These are phyloP conservation scores for Irpex lacteus DNA, from an alignment of 1,284 basidiomycete species.

Conservation along the genomic window DNA sequence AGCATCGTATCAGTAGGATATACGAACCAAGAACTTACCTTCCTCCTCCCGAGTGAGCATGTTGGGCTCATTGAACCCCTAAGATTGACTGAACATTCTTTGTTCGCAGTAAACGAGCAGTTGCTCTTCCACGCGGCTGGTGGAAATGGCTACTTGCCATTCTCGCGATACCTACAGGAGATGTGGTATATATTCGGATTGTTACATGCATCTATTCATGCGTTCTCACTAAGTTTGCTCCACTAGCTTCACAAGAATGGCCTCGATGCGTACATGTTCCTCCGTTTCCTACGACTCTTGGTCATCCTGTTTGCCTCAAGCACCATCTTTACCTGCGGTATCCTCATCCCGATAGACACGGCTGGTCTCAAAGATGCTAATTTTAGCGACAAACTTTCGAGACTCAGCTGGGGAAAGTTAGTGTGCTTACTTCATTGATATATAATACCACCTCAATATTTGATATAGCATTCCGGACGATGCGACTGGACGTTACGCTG, in stretches of 20 bases:
- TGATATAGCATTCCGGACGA: slow-evolving; percentile 30
- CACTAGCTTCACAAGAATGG: slow-evolving; percentile 55
- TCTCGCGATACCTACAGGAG: slow-evolving; percentile 33
- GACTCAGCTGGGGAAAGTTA: slow-evolving; percentile 49
- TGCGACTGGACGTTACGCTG: slow-evolving; percentile 37
- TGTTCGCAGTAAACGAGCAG: slow-evolving; percentile 40
- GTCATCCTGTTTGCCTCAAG: slow-evolving; percentile 66
- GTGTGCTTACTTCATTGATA: slow-evolving; percentile 13
- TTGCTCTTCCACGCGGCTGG: slow-evolving; percentile 36
- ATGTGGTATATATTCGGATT: slow-evolving; percentile 36
- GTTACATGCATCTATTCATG: background rate
- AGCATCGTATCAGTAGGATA: slow-evolving; percentile 41
- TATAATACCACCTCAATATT: background rate
- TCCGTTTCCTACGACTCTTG: slow-evolving; percentile 62
- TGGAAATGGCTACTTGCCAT: slow-evolving; percentile 50
- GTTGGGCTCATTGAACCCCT: background rate
- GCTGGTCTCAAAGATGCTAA: slow-evolving; percentile 37
- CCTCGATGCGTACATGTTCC: slow-evolving; percentile 75
- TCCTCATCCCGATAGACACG: slow-evolving; percentile 62
- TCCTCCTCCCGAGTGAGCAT: slow-evolving; percentile 42
- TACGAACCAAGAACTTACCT: slow-evolving; percentile 58
- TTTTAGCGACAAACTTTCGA: slow-evolving; percentile 33
- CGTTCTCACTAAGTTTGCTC: background rate
- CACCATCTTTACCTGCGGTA: slow-evolving; percentile 54
- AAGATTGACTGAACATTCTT: background rate